A percentile compares a stretch with the other conserved stretches of the same genome.
These are phyloP conservation scores for Lecanoromycetidae sp. DNA, from an alignment of 2,329 filamentous ascomycete species.

Conservation along the genomic window DNA sequence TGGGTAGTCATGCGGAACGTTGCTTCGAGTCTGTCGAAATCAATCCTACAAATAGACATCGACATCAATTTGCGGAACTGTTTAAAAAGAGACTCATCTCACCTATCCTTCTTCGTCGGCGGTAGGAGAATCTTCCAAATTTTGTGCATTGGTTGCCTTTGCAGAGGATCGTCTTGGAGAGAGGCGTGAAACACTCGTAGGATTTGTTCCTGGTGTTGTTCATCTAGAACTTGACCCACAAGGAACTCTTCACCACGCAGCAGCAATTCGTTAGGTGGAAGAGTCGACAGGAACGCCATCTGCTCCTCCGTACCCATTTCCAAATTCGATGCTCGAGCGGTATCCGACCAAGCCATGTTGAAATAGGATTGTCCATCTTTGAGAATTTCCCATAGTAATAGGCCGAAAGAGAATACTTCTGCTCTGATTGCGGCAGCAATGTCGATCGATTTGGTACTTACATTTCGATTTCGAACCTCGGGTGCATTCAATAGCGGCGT, in stretches of 20 bases:
- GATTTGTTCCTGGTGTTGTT: not conserved
- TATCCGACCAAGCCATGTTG: not conserved
- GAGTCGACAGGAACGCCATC: constrained; percentile 3
- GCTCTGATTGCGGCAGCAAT: constrained; percentile 6
- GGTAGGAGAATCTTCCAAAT: not conserved
- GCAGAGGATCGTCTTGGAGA: constrained; percentile 2
- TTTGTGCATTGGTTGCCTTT: not conserved
- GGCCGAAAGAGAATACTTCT: constrained; percentile 9
- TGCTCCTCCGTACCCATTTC: constrained; percentile 2
- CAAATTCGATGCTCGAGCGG: not conserved
- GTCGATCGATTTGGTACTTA: not conserved
- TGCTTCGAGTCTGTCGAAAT: not conserved
- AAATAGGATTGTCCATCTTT: constrained; percentile 7
- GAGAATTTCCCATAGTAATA: constrained; percentile 8
- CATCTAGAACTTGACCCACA: not conserved
- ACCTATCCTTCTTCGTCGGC: not conserved
- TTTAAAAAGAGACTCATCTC: not conserved
- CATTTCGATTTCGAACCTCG: constrained; percentile 2
- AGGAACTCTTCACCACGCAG: not conserved
- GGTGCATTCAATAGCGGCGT: constrained; percentile 7
- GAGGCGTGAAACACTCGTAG: not conserved
- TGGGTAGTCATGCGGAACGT: not conserved
- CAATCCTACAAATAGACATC: not conserved
- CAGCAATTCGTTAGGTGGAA: not conserved
- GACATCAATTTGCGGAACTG: not conserved